Percentiles rank a stretch among this genome's conserved stretches.
These are phyloP conservation scores for Saturnispora silvae DNA, from an alignment of 805 yeast genomes.

Conservation along the genomic window DNA sequence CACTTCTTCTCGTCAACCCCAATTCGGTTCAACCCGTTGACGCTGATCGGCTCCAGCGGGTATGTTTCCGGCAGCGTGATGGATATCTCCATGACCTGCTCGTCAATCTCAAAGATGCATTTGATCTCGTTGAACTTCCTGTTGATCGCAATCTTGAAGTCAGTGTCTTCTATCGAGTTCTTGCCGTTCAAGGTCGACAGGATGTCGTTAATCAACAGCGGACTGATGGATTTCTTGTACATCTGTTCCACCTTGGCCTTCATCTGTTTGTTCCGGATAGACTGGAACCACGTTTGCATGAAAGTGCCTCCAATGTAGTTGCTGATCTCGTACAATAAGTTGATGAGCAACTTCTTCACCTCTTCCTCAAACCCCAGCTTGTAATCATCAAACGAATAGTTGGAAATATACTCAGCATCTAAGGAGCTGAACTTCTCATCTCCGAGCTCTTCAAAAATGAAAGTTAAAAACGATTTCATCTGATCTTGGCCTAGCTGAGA, in stretches of 20 bases:
- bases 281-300: slow-evolving; percentile 60
- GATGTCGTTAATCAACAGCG: slow-evolving; percentile 48
- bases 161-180: slow-evolving; percentile 27
- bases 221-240: slow-evolving; percentile 52
- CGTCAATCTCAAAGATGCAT: slow-evolving; percentile 71
- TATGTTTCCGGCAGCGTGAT: slow-evolving; percentile 63
- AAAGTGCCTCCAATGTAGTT: slow-evolving; percentile 48
- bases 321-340: slow-evolving; percentile 41
- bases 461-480: slow-evolving; percentile 41
- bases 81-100: slow-evolving; percentile 72
- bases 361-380: slow-evolving; percentile 22
- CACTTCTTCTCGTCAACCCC: slow-evolving; percentile 90
- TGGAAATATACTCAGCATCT: slow-evolving; percentile 19
- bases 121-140: slow-evolving; percentile 55
- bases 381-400: slow-evolving; percentile 14
- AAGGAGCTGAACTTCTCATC: slow-evolving; percentile 18
- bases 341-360: slow-evolving; percentile 31
- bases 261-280: slow-evolving; percentile 55
- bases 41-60: slow-evolving; percentile 67
- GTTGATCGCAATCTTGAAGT: slow-evolving; percentile 52
- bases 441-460: slow-evolving; percentile 40
- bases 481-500: slow-evolving; percentile 43
- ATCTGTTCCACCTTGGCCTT: slow-evolving; percentile 53
- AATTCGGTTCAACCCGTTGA: slow-evolving; percentile 66
- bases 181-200: slow-evolving; percentile 28